phyloP scores from a whole-genome alignment of 257 asterid species.

The Solanum etuberosum region DNA sequence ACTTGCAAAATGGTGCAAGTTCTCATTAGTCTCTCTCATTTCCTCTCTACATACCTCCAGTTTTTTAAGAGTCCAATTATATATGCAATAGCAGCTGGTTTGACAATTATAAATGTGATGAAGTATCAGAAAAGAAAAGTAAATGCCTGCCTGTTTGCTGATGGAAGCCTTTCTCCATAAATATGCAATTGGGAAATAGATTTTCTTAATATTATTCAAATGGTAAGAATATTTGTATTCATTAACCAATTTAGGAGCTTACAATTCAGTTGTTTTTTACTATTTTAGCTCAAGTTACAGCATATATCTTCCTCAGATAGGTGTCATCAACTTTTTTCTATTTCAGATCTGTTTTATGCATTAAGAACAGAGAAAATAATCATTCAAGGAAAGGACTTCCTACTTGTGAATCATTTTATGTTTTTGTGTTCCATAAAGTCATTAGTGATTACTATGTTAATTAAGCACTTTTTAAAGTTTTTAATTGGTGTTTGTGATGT shows the following conservation, averaged over 20 bases:
- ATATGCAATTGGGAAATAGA: background rate
- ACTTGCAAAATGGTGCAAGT: background rate
- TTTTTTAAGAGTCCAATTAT: background rate
- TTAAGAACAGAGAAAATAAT: background rate
- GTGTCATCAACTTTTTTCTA: too few species aligned
- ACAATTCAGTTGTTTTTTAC: background rate
- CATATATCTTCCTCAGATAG: too few species aligned
- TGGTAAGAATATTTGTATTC: background rate
- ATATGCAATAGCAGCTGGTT: background rate
- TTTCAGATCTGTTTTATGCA: background rate
- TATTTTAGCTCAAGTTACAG: too few species aligned
- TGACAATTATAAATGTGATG: background rate
- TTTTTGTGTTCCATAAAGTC: background rate
- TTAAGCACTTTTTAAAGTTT: too few species aligned
- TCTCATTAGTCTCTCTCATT: background rate
- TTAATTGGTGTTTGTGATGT: too few species aligned
- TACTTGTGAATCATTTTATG: background rate
- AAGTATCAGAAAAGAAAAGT: background rate
- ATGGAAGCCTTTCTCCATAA: background rate
- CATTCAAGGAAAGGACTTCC: background rate
- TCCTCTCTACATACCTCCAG: background rate
- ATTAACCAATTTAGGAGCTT: background rate
- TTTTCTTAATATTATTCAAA: background rate
- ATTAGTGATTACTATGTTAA: background rate
- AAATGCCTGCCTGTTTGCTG: background rate